phyloP scores from a whole-genome alignment of 306 rosid species.

The Senna siamea region DNA sequence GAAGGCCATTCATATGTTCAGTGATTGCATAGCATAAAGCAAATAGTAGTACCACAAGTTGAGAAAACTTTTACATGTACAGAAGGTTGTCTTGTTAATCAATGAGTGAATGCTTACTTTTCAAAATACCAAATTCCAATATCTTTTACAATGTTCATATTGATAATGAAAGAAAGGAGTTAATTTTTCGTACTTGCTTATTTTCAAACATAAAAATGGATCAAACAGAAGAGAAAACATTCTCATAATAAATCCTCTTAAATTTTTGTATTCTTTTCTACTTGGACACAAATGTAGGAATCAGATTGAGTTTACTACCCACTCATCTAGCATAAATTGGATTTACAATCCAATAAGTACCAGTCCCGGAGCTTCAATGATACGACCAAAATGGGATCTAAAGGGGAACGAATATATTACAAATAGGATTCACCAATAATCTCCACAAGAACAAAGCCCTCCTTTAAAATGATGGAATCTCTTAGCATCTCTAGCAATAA shows the following conservation, averaged over 20 bases:
- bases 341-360: slow-evolving; percentile 9
- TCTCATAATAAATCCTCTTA: background rate
- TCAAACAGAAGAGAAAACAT: background rate
- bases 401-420: background rate
- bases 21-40: background rate
- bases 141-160: background rate
- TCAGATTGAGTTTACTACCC: slow-evolving; percentile 7
- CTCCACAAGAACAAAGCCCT: slow-evolving; percentile 68
- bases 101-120: background rate
- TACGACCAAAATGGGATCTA: background rate
- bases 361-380: background rate
- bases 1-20: slow-evolving; percentile 3
- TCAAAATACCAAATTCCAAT: background rate
- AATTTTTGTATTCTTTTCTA: background rate
- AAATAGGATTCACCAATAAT: slow-evolving; percentile 59
- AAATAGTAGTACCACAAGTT: no score
- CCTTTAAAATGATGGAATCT: slow-evolving; percentile 70
- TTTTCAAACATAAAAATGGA: background rate
- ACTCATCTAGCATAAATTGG: background rate
- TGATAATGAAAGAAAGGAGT: background rate
- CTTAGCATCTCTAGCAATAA: slow-evolving; percentile 66
- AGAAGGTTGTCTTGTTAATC: slow-evolving; percentile 9
- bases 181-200: background rate
- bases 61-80: background rate
- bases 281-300: slow-evolving; percentile 5